Conservation (phyloP, 2,329 filamentous ascomycete genomes). For the Cadophora luteo-olivacea region DNA sequence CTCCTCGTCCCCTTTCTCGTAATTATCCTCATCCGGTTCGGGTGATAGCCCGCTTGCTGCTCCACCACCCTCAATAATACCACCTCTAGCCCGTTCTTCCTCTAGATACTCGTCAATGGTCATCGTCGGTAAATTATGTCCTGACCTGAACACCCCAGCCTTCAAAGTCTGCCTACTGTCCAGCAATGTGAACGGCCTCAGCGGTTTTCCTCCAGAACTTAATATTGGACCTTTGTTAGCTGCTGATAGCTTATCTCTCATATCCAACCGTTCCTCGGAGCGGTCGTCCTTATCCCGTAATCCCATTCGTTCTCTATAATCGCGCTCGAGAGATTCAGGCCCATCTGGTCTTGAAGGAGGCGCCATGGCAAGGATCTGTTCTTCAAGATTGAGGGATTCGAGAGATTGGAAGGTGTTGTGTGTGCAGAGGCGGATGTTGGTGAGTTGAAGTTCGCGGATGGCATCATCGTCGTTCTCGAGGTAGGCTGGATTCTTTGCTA, state of each 20-base stretch:
- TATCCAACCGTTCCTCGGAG: conserved; percentile 70
- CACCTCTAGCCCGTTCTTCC: conserved; percentile 83
- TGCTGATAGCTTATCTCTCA: conserved; percentile 57
- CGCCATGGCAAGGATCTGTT: conserved; percentile 80
- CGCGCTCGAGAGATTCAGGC: conserved; percentile 52
- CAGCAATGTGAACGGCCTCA: conserved; percentile 89
- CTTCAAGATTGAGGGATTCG: conserved; percentile 85
- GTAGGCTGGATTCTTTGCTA: conserved; percentile 63
- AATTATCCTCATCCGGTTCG: conserved; percentile 87
- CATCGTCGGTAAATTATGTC: conserved; percentile 97
- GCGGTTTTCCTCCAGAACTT: conserved; percentile 78
- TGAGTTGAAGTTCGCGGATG: conserved; percentile 79
- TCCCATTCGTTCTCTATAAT: conserved; percentile 54
- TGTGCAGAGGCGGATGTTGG: conserved; percentile 73
- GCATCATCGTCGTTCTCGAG: conserved; percentile 82
- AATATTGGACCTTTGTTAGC: conserved; percentile 74
- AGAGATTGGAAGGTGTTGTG: conserved; percentile 86
- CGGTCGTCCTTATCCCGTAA: conserved; percentile 54
- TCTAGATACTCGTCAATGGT: conserved; percentile 97
- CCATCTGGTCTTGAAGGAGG: conserved; percentile 58
- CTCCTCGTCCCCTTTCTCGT: conserved; percentile 85
- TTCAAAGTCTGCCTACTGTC: conserved; percentile 77
- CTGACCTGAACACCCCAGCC: conserved; percentile 83
- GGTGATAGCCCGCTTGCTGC: conserved; percentile 71
- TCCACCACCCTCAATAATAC: conserved; percentile 90